A percentile compares a stretch with the other conserved stretches of the same genome.
Conservation (phyloP, 352 stramenopile genomes). For the Globisporangium ultimum region DNA sequence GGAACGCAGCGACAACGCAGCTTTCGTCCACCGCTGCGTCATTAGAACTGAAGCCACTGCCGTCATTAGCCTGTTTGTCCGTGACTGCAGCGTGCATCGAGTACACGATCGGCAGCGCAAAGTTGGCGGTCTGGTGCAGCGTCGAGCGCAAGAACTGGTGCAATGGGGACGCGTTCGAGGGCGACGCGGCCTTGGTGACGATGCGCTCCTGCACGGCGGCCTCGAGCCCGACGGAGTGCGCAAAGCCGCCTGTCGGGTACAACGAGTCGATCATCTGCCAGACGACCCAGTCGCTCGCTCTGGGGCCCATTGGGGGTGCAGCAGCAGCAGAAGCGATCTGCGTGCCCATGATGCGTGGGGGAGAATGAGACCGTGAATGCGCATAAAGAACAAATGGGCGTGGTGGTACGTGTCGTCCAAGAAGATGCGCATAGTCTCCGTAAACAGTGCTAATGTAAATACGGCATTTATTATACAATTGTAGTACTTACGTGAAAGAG, state of each 20-base stretch:
- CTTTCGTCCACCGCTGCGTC: not conserved
- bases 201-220: slow-evolving; percentile 64
- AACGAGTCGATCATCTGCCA: slow-evolving; percentile 87
- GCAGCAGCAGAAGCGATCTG: too few relatives aligned
- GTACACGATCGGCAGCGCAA: slow-evolving; percentile 69
- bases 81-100: slow-evolving; percentile 25
- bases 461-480: too few relatives aligned
- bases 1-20: slow-evolving; percentile 34
- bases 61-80: too few relatives aligned
- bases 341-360: too few relatives aligned
- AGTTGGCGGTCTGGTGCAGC: slow-evolving; percentile 72
- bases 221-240: slow-evolving; percentile 77
- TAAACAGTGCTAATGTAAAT: too few relatives aligned
- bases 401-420: too few relatives aligned
- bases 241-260: slow-evolving; percentile 80
- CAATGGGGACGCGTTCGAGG: slow-evolving; percentile 14
- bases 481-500: too few relatives aligned
- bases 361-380: too few relatives aligned
- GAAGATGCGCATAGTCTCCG: too few relatives aligned
- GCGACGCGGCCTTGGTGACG: slow-evolving; percentile 20
- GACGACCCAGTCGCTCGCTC: slow-evolving; percentile 36
- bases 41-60: not conserved
- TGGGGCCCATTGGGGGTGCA: not conserved
- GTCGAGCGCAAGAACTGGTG: slow-evolving; percentile 53
- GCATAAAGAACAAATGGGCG: too few relatives aligned